A percentile compares a stretch with the other conserved stretches of the same genome.
phyloP scores from a whole-genome alignment of 1,284 basidiomycete species.

The Cutaneotrichosporon sp. region DNA sequence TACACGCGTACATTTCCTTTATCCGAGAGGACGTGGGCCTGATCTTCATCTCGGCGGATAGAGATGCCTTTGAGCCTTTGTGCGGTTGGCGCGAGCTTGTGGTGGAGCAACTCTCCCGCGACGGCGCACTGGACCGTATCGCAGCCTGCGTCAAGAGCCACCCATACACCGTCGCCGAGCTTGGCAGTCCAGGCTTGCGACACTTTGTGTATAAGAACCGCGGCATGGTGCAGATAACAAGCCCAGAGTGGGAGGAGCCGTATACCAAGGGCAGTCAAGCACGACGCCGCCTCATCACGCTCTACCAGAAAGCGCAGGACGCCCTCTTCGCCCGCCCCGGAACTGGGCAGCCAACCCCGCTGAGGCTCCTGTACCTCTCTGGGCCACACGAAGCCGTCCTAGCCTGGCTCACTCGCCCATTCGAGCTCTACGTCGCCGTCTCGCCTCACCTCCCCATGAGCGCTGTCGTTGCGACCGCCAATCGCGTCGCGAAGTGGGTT shows the following conservation, averaged over 20 bases:
- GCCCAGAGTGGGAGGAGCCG: conserved; percentile 75
- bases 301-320: conserved; percentile 82
- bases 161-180: conserved; percentile 49
- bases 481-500: conserved; percentile 84
- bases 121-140: conserved; percentile 59
- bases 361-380: conserved; percentile 79
- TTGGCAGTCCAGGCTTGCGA: conserved; percentile 80
- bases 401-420: conserved; percentile 78
- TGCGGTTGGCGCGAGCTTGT: conserved; percentile 69
- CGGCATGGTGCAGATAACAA: conserved; percentile 80
- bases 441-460: conserved; percentile 81
- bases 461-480: conserved; percentile 79
- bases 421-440: conserved; percentile 84
- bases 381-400: conserved; percentile 83
- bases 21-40: conserved; percentile 54
- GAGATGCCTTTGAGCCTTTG: conserved; percentile 55
- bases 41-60: conserved; percentile 54
- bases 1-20: conserved; percentile 88
- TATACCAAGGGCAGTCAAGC: conserved; percentile 60
- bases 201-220: conserved; percentile 95
- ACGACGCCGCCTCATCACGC: conserved; percentile 61
- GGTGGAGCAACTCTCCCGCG: conserved; percentile 63
- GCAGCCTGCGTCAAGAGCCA: conserved; percentile 35
- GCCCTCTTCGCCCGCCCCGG: conserved; percentile 80
- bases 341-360: conserved; percentile 66